Conservation (phyloP, 306 rosid species). For the Betula pendula region DNA sequence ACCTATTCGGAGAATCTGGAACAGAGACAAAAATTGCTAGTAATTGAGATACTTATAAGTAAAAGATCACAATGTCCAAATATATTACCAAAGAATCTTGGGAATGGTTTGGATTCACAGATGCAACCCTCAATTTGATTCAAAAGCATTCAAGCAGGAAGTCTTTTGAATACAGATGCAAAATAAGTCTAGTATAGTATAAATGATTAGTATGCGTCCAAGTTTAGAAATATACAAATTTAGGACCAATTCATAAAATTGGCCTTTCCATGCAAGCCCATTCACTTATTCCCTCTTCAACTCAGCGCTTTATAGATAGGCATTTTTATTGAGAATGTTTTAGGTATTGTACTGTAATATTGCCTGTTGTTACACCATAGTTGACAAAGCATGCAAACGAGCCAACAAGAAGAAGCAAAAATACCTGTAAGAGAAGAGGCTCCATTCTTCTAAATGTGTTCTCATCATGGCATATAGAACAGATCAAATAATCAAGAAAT, state of each 20-base stretch:
- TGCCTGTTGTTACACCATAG: not conserved
- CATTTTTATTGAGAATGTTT: no score
- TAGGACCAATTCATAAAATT: not conserved
- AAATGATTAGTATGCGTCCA: not conserved
- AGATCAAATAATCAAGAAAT: constrained; percentile 78
- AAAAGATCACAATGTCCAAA: not conserved
- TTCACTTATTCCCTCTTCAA: no score
- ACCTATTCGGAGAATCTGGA: constrained; percentile 81
- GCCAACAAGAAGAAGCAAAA: constrained; percentile 13
- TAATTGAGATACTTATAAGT: not conserved
- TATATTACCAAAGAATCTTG: constrained; percentile 2
- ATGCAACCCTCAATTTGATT: constrained; percentile 5
- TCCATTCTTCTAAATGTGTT: constrained; percentile 63
- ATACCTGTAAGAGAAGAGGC: constrained; percentile 87
- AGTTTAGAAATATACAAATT: not conserved
- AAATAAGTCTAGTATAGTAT: not conserved
- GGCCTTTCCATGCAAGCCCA: not conserved
- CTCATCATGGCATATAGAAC: constrained; percentile 61
- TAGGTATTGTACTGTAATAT: not conserved
- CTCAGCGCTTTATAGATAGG: no score
- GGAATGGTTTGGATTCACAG: not conserved
- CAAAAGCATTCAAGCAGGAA: not conserved
- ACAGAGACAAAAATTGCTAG: constrained; percentile 10
- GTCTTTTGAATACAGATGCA: not conserved
- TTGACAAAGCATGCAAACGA: constrained; percentile 2